Evolutionary conservation across 2,329 filamentous ascomycete genomes (phyloP), one percentile per base, ranked within the genome.

Genomic region (Sclerotinia spermophila): DNA sequence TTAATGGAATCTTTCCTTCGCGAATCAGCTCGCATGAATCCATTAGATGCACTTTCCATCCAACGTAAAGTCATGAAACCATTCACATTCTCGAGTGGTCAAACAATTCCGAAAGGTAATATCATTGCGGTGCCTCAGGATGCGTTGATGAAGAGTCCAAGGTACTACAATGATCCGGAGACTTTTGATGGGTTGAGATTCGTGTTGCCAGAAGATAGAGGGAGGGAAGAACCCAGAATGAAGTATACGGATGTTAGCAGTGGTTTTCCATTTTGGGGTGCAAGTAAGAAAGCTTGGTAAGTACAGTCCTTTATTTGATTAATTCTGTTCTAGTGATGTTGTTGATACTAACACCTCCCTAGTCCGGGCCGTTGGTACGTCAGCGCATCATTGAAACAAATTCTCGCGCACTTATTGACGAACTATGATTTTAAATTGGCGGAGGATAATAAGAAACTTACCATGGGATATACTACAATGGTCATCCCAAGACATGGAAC

Each of bases 31-130:
- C 61, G 61, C 5, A 35, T 65, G 44, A 65, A 65, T 35, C 33
- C 61, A n/a, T 35, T 65, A 30, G 61, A 65, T 65, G 27, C 61
- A 4, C 42, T 65, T n/a, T 33, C 55, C 11, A 65, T 65, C 0
- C 40, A 65, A 38, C 61, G 61, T n/a, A 65, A 65, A 51, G 61
- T 65, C 21, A 65, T 65, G 61, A 44, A 65, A 35, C 40, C 61
- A 21, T 65, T 48, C 30, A 48, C 61, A 1, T 40, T 65, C 27
- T 48, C 61, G 2, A 33, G 19, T 5, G 40, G 61, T 17, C 27
- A 44, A 24, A 33, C 7, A 4, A 65, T 65, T 17, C 40, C 61
- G 2, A 15, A 11, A 6, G 61, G 40, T 1, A 65, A 65, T 30
- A 35, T 48, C 10, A 65, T 65, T 17, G 42, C 42, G 11, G 61